phyloP scores from a whole-genome alignment of 148 eudicot genomes.

The Chenopodium suecicum region DNA sequence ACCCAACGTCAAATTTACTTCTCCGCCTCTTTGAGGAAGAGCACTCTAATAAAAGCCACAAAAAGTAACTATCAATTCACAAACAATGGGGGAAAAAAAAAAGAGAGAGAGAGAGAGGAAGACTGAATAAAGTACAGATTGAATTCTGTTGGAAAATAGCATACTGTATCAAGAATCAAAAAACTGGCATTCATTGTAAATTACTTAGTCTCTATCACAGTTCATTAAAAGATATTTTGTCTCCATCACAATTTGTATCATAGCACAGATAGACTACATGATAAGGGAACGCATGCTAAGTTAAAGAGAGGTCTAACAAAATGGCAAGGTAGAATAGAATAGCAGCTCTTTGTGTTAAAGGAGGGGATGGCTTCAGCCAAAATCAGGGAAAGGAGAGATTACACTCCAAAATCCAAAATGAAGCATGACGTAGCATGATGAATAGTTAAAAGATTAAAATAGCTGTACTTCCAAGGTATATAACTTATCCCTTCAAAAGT shows the following conservation, averaged over 20 bases:
- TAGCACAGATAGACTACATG: not conserved
- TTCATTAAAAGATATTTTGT: not conserved
- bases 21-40: constrained; percentile 96
- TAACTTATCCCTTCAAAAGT: not conserved
- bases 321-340: not conserved
- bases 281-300: not conserved
- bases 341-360: not conserved
- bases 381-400: not conserved
- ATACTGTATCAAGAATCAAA: not conserved
- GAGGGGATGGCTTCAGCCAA: not conserved
- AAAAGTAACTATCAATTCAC: constrained; percentile 3
- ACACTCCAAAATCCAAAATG: not conserved
- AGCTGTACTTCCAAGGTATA: not conserved
- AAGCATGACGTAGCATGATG: not conserved
- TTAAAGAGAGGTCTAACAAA: not conserved
- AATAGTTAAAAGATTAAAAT: no score
- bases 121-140: not conserved
- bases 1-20: constrained; percentile 94
- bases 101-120: not conserved
- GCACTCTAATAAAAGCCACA: constrained; percentile 54
- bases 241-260: no score
- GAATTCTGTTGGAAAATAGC: not conserved
- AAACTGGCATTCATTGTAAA: not conserved
- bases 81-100: not conserved
- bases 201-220: not conserved